Evolutionary conservation across 805 yeast species (phyloP).

Genomic region (Pichia scutulata): DNA sequence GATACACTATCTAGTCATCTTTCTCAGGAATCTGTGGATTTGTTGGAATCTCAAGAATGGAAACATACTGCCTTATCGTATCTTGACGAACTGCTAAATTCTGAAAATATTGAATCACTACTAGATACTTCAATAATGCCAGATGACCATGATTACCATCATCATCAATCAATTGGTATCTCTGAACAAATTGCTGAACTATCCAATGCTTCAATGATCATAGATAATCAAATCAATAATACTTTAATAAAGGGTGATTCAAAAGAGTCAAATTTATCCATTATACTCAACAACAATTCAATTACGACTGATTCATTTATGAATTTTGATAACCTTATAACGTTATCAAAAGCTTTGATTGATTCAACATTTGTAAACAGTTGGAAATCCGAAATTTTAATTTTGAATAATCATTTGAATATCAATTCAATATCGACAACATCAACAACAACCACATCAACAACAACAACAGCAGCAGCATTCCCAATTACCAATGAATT

Average conservation of each 20-base stretch:
- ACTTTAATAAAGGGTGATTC: background rate
- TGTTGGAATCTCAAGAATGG: constrained; percentile 25
- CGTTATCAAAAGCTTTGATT: background rate
- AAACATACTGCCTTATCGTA: constrained; percentile 30
- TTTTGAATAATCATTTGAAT: background rate
- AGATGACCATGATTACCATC: background rate
- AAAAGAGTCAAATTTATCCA: constrained; percentile 28
- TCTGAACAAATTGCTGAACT: constrained; percentile 66
- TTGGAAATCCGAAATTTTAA: background rate
- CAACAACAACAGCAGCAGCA: no score
- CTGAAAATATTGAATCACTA: constrained; percentile 35
- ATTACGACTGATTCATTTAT: constrained; percentile 1
- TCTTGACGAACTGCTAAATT: constrained; percentile 32
- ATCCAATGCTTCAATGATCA: constrained; percentile 21
- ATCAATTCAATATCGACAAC: background rate
- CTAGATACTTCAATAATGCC: constrained; percentile 21
- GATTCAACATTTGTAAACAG: background rate
- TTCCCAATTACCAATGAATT: background rate
- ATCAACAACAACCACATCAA: no score
- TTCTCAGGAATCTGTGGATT: constrained; percentile 18
- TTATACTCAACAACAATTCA: constrained; percentile 30
- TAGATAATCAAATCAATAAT: constrained; percentile 2
- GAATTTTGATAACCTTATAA: constrained; percentile 1
- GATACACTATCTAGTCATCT: constrained; percentile 29
- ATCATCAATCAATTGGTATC: background rate